These are phyloP conservation scores for Solanum acaule DNA, from an alignment of 257 asterid species.

Conservation along the genomic window DNA sequence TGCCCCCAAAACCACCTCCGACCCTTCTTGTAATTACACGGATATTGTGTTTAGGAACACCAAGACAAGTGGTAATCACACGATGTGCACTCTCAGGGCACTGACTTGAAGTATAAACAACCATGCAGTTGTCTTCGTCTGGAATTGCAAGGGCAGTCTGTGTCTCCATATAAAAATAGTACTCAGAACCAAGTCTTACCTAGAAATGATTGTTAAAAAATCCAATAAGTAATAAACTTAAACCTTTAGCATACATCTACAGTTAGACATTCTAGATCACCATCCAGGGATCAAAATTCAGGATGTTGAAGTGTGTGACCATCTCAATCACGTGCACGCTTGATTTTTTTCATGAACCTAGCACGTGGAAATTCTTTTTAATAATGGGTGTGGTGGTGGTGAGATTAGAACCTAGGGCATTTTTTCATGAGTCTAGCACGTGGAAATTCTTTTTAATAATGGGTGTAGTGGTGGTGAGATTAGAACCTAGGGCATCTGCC, in stretches of 20 bases:
- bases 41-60: background rate
- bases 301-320: background rate
- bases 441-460: background rate
- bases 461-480: background rate
- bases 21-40: background rate
- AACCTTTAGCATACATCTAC: background rate
- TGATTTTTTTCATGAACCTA: background rate
- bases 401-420: background rate
- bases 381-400: background rate
- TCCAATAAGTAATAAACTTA: background rate
- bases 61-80: background rate
- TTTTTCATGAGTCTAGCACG: background rate
- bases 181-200: conserved; percentile 56
- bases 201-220: conserved; percentile 8
- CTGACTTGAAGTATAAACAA: background rate
- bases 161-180: conserved; percentile 69
- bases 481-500: background rate
- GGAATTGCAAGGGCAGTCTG: conserved; percentile 75
- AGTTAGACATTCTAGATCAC: background rate
- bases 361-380: background rate
- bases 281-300: background rate
- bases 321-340: background rate
- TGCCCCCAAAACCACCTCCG: background rate
- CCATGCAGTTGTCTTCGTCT: conserved; percentile 23
- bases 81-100: background rate